Evolutionary conservation across 176 grass and related monocot species (phyloP), one percentile per base, ranked within the genome.

Genomic region (Aegilops speltoides): DNA sequence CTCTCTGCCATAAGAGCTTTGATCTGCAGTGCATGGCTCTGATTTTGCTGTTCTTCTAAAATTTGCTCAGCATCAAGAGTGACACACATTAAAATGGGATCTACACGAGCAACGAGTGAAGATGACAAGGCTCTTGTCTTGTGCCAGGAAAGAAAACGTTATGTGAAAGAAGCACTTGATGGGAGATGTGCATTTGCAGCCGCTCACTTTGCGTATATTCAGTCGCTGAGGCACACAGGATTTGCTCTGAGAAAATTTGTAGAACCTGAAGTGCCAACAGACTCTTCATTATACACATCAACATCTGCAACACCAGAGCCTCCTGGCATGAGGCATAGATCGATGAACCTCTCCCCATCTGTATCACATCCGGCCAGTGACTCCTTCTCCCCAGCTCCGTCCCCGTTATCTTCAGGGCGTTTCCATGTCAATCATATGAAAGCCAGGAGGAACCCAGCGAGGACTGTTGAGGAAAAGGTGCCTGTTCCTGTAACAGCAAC

Each of bases 381-480:
- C 85, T 89, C 94, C 46, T 96, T 93, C 80, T 94, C 94, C 22
- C 87, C 91, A 77, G 86, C 85, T 85, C 97, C 86, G 38, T 96
- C 96, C 16, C 93, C 97, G 10, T 80, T 91, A 64, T 90, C 97
- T 78, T 85, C 90, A 16, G 73, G 63, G 17, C 90, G 50, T 61
- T 87, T 96, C 87, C 90, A 91, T 93, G 46, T 93, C 68, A 93
- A 99, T 84, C 97, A 93, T 93, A 99, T 99, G 94, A 99, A 93
- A 88, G 90, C 90, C 23, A 62, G 16, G 28, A 87, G 92, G 69
- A 90, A 85, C 37, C 76, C 62, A 77, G 91, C 77, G 33, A 91
- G 20, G 78, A 94, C 92, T 79, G 78, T 99, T 68, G 75, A 94
- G 73, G 90, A 99, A 80, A 96, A 99, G 83, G 77, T 86, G 26